These are phyloP conservation scores for Anaeromyces robustus DNA, from an alignment of 192 early-diverging fungal genomes.

Conservation along the genomic window DNA sequence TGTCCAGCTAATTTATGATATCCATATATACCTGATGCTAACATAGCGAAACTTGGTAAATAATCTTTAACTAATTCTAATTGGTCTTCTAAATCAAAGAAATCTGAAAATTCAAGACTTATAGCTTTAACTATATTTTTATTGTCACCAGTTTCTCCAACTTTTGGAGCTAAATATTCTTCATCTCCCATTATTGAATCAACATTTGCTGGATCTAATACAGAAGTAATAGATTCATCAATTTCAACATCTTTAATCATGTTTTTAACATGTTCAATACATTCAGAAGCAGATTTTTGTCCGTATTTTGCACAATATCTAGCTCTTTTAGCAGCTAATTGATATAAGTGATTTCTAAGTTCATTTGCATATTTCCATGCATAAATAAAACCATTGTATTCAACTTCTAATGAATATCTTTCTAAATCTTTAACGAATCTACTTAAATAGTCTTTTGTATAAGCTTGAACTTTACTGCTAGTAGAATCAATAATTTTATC, in stretches of 20 bases:
- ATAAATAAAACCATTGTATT: conserved; percentile 65
- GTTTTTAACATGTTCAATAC: conserved; percentile 19
- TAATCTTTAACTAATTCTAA: conserved; percentile 32
- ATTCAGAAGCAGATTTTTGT: conserved; percentile 10
- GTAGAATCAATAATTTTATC: conserved; percentile 25
- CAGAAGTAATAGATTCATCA: not conserved
- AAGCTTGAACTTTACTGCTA: conserved; percentile 8
- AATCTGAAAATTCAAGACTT: conserved; percentile 23
- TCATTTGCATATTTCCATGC: conserved; percentile 78
- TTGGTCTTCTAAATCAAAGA: conserved; percentile 31
- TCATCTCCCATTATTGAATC: not conserved
- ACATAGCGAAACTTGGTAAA: conserved; percentile 22
- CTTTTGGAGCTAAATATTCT: conserved; percentile 1
- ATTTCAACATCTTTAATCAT: conserved; percentile 7
- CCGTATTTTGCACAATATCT: conserved; percentile 22
- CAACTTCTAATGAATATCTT: conserved; percentile 41
- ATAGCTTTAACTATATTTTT: conserved; percentile 7
- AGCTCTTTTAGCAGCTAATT: conserved; percentile 18
- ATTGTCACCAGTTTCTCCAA: not conserved
- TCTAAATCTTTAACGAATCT: conserved; percentile 53
- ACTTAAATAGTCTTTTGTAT: conserved; percentile 13
- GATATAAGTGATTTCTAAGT: conserved; percentile 32
- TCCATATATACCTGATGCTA: conserved; percentile 20
- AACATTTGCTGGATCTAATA: not conserved
- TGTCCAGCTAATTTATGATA: conserved; percentile 18